phyloP scores from a whole-genome alignment of 148 eudicot species.

The Camellia sinensis region DNA sequence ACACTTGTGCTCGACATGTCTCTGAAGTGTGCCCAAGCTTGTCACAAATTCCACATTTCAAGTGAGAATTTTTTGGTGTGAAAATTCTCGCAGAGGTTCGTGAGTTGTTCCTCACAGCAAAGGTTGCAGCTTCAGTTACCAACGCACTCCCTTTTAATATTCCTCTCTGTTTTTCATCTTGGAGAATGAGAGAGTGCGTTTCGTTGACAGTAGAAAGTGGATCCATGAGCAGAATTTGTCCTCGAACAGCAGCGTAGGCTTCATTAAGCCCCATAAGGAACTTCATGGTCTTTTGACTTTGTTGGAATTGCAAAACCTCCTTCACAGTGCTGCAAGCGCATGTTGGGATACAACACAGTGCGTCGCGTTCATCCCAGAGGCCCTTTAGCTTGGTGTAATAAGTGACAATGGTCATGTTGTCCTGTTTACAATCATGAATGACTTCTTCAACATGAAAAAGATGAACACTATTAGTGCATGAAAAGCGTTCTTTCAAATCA shows the following conservation, averaged over 20 bases:
- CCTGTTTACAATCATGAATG: conserved; percentile 9
- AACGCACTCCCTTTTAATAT: neutral
- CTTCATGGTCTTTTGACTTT: neutral
- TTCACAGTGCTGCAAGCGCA: neutral
- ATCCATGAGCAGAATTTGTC: too few relatives aligned
- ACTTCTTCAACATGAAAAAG: conserved; percentile 13
- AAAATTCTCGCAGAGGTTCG: neutral
- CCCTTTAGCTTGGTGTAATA: conserved; percentile 14
- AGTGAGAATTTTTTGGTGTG: neutral
- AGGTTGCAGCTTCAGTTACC: neutral
- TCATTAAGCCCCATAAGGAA: too few relatives aligned
- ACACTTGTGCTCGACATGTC: neutral
- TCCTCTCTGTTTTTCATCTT: too few relatives aligned
- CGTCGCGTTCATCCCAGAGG: conserved; percentile 5
- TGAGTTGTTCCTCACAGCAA: neutral
- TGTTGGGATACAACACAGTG: neutral
- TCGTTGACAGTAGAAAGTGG: too few relatives aligned
- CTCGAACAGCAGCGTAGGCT: too few relatives aligned
- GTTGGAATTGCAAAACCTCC: neutral
- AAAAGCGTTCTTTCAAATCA: conserved; percentile 8
- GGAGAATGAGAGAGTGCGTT: too few relatives aligned
- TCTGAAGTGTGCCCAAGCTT: too few relatives aligned
- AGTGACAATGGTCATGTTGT: conserved; percentile 11
- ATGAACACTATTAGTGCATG: conserved; percentile 7
- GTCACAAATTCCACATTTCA: neutral